Evolutionary conservation across 1,284 basidiomycete genomes (phyloP).

Genomic region (Ceratobasidium sp.): DNA sequence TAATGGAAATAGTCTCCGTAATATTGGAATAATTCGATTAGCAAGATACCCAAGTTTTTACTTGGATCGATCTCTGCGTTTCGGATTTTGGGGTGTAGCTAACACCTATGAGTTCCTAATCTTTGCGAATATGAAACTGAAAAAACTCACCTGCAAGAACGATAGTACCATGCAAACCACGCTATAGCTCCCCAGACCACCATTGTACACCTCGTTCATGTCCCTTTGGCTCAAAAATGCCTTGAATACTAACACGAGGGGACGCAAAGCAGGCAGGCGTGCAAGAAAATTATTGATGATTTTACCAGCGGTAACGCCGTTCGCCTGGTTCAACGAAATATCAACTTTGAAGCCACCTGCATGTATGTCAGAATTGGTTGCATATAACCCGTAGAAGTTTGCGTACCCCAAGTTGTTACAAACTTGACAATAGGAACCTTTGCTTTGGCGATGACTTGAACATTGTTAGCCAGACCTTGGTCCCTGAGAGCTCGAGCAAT

Average conservation of each 20-base stretch:
- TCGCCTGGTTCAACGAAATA: constrained; percentile 88
- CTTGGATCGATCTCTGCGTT: constrained; percentile 85
- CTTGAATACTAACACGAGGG: constrained; percentile 87
- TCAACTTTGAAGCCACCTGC: constrained; percentile 83
- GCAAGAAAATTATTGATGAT: constrained; percentile 84
- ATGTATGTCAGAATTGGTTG: not conserved
- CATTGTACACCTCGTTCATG: constrained; percentile 97
- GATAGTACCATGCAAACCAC: constrained; percentile 93
- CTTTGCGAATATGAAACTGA: not conserved
- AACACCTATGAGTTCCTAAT: not conserved
- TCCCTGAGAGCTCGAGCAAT: constrained; percentile 60
- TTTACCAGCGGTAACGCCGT: constrained; percentile 80
- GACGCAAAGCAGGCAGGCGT: constrained; percentile 77
- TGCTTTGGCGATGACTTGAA: constrained; percentile 88
- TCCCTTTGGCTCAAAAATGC: constrained; percentile 87
- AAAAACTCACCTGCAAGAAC: constrained; percentile 78
- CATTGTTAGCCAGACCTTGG: constrained; percentile 58
- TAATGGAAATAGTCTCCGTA: constrained; percentile 95
- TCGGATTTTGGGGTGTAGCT: constrained; percentile 93
- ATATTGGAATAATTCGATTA: constrained; percentile 96
- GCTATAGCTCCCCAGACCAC: constrained; percentile 93
- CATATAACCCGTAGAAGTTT: constrained; percentile 27
- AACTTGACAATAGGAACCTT: constrained; percentile 96
- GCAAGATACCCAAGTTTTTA: constrained; percentile 87
- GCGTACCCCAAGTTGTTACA: constrained; percentile 67